A percentile compares a stretch with the other conserved stretches of the same genome.
phyloP scores from a whole-genome alignment of 768 basidiomycete species.

The Gyrodon lividus region DNA sequence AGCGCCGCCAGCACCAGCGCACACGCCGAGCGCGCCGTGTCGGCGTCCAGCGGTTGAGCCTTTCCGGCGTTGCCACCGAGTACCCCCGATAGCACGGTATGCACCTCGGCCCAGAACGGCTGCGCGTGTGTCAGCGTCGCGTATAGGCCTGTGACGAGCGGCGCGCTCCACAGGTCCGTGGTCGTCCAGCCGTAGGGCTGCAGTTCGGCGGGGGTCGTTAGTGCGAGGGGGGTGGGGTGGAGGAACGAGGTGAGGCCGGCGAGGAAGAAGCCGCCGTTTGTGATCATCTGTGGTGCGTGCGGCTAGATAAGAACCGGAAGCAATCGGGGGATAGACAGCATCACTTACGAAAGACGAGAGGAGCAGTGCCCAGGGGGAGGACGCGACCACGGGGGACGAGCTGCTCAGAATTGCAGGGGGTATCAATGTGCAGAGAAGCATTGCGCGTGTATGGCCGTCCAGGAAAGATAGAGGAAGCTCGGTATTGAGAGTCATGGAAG shows the following conservation, averaged over 20 bases:
- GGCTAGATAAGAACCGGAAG: background rate
- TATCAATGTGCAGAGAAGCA: constrained; percentile 75
- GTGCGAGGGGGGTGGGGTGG: constrained; percentile 62
- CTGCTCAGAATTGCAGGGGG: constrained; percentile 64
- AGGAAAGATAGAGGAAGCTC: constrained; percentile 74
- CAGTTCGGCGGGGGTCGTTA: constrained; percentile 80
- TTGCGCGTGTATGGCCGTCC: constrained; percentile 78
- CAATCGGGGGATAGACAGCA: too few relatives aligned
- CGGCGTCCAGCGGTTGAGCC: constrained; percentile 53
- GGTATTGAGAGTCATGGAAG: constrained; percentile 48
- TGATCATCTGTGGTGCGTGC: constrained; percentile 47
- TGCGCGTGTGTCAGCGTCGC: constrained; percentile 85
- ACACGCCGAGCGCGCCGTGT: constrained; percentile 70
- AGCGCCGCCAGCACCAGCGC: constrained; percentile 59
- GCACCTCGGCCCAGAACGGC: constrained; percentile 73
- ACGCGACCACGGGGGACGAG: constrained; percentile 46
- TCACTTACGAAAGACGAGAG: constrained; percentile 67
- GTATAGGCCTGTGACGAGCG: constrained; percentile 73
- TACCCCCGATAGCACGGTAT: constrained; percentile 45
- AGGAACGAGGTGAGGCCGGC: constrained; percentile 73
- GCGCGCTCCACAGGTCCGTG: constrained; percentile 84
- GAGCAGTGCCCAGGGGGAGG: constrained; percentile 76
- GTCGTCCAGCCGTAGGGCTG: constrained; percentile 83
- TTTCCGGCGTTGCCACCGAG: constrained; percentile 40
- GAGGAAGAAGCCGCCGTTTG: constrained; percentile 83